Evolutionary conservation across 768 basidiomycete species (phyloP).

Genomic region (Lentinula aciculospora): DNA sequence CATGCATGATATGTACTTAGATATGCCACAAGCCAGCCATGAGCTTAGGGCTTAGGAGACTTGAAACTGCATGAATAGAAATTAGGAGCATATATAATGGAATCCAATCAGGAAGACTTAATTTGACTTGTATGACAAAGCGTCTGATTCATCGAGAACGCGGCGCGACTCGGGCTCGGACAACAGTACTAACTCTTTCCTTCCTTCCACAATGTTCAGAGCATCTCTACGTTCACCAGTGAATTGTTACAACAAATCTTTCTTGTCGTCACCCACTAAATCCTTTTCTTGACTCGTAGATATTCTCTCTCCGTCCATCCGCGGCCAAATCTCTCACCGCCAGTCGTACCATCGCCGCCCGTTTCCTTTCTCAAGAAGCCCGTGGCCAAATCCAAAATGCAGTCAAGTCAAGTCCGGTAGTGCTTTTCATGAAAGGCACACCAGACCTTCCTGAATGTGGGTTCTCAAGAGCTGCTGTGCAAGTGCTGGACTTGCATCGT

Average conservation of each 20-base stretch:
- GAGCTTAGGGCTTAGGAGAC: no score
- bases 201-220: slow-evolving; percentile 36
- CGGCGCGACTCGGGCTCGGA: background rate
- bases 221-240: slow-evolving; percentile 40
- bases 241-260: slow-evolving; percentile 16
- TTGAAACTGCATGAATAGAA: no score
- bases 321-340: slow-evolving; percentile 18
- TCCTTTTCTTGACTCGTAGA: slow-evolving; percentile 15
- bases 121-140: background rate
- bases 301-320: slow-evolving; percentile 25
- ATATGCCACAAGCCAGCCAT: no score
- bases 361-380: slow-evolving; percentile 59
- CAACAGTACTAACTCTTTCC: background rate
- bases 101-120: background rate
- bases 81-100: no score
- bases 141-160: background rate
- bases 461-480: slow-evolving; percentile 91
- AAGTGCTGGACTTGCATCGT: slow-evolving; percentile 81
- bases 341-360: slow-evolving; percentile 19
- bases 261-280: background rate
- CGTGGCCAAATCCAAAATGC: slow-evolving; percentile 67
- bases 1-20: no score
- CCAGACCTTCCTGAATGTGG: slow-evolving; percentile 85
- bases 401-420: slow-evolving; percentile 70
- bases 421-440: slow-evolving; percentile 98